Evolutionary conservation across 2,329 filamentous ascomycete genomes (phyloP), one percentile per base, ranked within the genome.

Genomic region (Pseudogymnoascus sp.): DNA sequence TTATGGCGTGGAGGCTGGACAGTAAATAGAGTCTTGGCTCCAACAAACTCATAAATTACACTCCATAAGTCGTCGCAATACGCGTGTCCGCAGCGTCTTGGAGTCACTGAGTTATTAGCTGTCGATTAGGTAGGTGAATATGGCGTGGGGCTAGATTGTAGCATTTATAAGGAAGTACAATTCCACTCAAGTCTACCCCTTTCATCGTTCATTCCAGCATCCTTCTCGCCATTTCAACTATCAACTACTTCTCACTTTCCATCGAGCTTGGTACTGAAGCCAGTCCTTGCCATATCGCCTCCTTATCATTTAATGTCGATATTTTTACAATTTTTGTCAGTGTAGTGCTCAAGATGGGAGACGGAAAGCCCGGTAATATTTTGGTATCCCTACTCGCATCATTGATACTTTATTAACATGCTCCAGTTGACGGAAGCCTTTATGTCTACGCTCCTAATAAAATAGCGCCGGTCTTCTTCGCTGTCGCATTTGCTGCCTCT

Each of bases 371-470:
- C 13, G 38, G 60, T 62, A 62, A 26, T 9, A 40, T 29, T 10
- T 29, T 15, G 11, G 10, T 17, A 29, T 11, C 4, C 23, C 7
- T 3, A 10, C 19, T 50, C 7, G 33, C 7, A 29, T 3, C 19
- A 23, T 31, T 13, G n/a, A 4, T n/a, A 7, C 17, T 29, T 21
- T n/a, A 62, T 53, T 62, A 4, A 62, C 60, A 62, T 33, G 1
- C 4, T 19, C 44, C n/a, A 63, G 62, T 63, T 29, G 56, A 61
- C 10, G 59, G 65, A 6, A 77, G 75, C 46, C 68, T 76, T 15
- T 77, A 72, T 59, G 63, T 79, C 66, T 83, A 83, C 63, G 76
- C 75, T 15, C 82, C 82, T 0, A 82, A 80, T 70, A 80, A 81
- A 68, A 74, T 68, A 3, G 80, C 80, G 0, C 80, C 82, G 0